Conservation (phyloP, 225 moss, liverwort and hornwort genomes). For the Asterella californica region DNA sequence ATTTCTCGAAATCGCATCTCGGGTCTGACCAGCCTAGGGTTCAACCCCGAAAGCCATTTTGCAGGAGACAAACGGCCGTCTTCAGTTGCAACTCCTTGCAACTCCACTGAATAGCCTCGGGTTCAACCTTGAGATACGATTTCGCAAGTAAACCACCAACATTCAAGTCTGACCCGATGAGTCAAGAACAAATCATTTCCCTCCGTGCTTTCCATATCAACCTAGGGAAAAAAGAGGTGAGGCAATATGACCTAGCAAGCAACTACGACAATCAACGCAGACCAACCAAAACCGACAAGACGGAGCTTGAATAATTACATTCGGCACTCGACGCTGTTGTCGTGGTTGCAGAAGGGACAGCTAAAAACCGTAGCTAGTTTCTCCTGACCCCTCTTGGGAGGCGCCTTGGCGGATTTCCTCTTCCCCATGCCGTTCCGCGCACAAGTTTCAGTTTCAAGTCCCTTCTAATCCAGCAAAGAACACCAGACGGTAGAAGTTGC, state of each 20-base stretch:
- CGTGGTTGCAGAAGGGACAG: constrained; percentile 90
- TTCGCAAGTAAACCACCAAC: no score
- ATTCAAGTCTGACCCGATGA: no score
- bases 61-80: no score
- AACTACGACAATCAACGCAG: neutral
- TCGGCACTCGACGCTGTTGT: constrained; percentile 80
- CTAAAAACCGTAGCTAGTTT: constrained; percentile 77
- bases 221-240: neutral
- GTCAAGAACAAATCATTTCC: no score
- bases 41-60: no score
- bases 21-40: no score
- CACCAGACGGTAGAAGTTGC: no score
- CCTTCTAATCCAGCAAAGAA: neutral
- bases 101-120: no score
- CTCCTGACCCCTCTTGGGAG: constrained; percentile 67
- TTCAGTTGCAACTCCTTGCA: no score
- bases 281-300: neutral
- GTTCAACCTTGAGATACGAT: no score
- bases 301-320: constrained; percentile 35
- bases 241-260: neutral
- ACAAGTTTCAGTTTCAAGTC: neutral
- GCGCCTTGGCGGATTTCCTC: constrained; percentile 73
- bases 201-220: no score
- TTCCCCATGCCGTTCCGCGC: constrained; percentile 54
- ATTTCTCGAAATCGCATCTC: no score